Percentiles rank a stretch among this genome's conserved stretches.
phyloP scores from a whole-genome alignment of 2,329 filamentous ascomycete species.

The Ilyonectria mors-panacis region DNA sequence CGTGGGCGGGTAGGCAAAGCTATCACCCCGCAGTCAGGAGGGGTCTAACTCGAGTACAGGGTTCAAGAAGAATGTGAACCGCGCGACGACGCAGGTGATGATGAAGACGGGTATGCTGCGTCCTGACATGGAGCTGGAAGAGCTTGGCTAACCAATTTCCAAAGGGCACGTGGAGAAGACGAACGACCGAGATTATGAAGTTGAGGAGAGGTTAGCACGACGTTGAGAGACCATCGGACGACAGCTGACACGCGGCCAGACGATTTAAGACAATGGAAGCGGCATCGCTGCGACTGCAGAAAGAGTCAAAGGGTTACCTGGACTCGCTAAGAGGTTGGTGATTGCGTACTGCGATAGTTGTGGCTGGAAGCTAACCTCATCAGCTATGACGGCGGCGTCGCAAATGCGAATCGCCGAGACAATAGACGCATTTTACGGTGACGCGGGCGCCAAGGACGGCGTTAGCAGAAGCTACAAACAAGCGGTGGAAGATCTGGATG shows the following conservation, averaged over 20 bases:
- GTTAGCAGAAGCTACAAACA: slow-evolving; percentile 98
- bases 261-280: slow-evolving; percentile 98
- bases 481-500: slow-evolving; percentile 96
- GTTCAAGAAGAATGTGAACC: slow-evolving; percentile 93
- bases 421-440: slow-evolving; percentile 99
- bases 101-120: slow-evolving; percentile 89
- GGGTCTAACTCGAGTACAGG: slow-evolving; percentile 55
- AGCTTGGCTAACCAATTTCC: slow-evolving; percentile 29
- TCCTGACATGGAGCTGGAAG: neutral
- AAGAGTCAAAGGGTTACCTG: slow-evolving; percentile 97
- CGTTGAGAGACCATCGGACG: neutral
- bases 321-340: slow-evolving; percentile 87
- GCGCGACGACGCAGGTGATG: slow-evolving; percentile 99
- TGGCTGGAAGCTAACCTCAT: slow-evolving; percentile 31
- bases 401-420: slow-evolving; percentile 99
- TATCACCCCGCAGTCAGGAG: slow-evolving; percentile 47
- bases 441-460: slow-evolving; percentile 93
- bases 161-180: slow-evolving; percentile 96
- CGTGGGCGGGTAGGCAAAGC: slow-evolving; percentile 75
- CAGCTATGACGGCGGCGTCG: slow-evolving; percentile 97
- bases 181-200: slow-evolving; percentile 98
- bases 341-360: neutral
- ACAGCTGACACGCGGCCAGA: slow-evolving; percentile 62
- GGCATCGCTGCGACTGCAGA: slow-evolving; percentile 91
- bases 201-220: slow-evolving; percentile 83